Base-by-base conservation (phyloP, 805 yeast genomes). In the Pachysolen tannophilus region DNA sequence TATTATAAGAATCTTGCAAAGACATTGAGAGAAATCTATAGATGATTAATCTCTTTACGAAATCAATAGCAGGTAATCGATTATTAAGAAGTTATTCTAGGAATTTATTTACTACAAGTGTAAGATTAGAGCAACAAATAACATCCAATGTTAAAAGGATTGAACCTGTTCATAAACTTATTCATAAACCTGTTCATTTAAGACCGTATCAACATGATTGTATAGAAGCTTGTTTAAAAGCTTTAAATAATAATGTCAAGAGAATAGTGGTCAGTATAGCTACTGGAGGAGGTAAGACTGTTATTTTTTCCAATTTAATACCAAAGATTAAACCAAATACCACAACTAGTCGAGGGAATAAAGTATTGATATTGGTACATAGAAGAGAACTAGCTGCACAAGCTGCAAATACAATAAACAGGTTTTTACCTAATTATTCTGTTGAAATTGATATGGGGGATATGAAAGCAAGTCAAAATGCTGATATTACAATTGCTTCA, bases 211-310 rank as follows among this genome's bases (percentile, higher is more conserved):
- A 88, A 50, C 56, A 66, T 19, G 78, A 80, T 29, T 88, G 94
- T 34, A 70, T 87, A 2, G 50, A 68, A 1, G 53, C 65, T 0
- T 75, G 88, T 23, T 45, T 75, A 1, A 44, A 54, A 0, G 68
- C 84, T 0, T 50, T 81, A 2, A 47, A 56, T 0, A 20, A 45
- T 3, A 78, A 79, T 1, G 45, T 55, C 2, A 55, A 65, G 14
- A 62, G 92, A 32, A 71, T 86, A 0, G 96, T 90, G 0, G 87
- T 86, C 2, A 81, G 86, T 20, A 55, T 88, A 26, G 95, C 96
- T 10, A 90, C 97, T 0, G 97, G 97, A 0, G 92, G 95, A 9
- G 97, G 97, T 5, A 88, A 88, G 48, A 88, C 97, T 0, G 85
- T 86, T 9, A 76, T 84, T 2, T 82, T 85, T 50, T 55, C 82